phyloP scores from a whole-genome alignment of 2,329 filamentous ascomycete species.

The Penicillium nordicum region DNA sequence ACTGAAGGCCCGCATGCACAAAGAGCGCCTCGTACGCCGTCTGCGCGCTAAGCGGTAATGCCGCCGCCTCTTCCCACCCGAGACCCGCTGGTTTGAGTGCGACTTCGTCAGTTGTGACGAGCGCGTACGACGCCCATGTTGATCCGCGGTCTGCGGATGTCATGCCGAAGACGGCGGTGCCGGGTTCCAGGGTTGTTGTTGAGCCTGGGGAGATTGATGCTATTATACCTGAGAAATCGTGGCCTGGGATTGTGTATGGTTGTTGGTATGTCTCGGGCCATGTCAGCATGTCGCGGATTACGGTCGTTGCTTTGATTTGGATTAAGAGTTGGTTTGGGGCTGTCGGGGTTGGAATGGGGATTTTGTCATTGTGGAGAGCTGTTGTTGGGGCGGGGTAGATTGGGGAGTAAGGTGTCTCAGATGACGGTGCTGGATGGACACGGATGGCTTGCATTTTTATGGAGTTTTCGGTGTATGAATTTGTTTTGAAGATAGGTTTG shows the following conservation, averaged over 20 bases:
- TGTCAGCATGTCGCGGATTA: conserved; percentile 24
- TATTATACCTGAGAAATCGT: conserved; percentile 25
- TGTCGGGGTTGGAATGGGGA: conserved; percentile 20
- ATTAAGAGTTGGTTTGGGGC: conserved; percentile 20
- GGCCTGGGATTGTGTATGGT: conserved; percentile 18
- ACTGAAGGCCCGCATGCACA: conserved; percentile 21
- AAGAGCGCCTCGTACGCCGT: conserved; percentile 36
- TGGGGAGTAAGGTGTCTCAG: conserved; percentile 16
- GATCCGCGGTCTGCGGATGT: conserved; percentile 16
- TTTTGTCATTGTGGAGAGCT: conserved; percentile 19
- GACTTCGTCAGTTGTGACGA: conserved; percentile 23
- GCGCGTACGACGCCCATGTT: conserved; percentile 29
- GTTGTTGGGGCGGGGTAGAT: conserved; percentile 28
- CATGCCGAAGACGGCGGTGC: conserved; percentile 32
- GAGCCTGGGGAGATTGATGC: not conserved
- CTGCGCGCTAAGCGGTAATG: conserved; percentile 28
- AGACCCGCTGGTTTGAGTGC: conserved; percentile 22
- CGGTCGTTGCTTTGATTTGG: conserved; percentile 23
- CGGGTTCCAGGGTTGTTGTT: conserved; percentile 17
- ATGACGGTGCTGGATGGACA: conserved; percentile 17
- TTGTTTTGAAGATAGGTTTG: not conserved
- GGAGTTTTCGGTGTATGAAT: not conserved
- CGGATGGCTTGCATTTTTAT: conserved; percentile 23
- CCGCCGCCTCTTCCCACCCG: conserved; percentile 24
- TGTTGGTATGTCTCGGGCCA: conserved; percentile 31